phyloP scores from a whole-genome alignment of 441 rosid species.

The Populus hybrid region DNA sequence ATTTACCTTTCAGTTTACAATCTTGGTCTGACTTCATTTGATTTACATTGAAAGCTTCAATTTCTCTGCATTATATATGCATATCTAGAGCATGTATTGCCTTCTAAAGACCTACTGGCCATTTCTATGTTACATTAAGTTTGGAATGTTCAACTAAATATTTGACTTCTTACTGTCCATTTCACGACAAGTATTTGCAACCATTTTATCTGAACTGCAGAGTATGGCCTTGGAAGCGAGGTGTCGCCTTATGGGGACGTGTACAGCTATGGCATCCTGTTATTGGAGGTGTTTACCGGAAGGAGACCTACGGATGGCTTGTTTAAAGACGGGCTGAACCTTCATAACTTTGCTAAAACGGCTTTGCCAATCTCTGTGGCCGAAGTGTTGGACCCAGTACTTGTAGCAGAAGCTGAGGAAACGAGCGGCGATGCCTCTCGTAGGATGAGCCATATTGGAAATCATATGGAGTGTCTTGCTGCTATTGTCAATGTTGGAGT shows the following conservation, averaged over 20 bases:
- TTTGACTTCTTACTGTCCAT: neutral
- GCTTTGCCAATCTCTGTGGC: too few species aligned
- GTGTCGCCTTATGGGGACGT: conserved; percentile 22
- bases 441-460: neutral
- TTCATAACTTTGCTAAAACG: neutral
- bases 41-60: neutral
- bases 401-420: too few species aligned
- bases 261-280: conserved; percentile 30
- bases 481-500: conserved; percentile 1
- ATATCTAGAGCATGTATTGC: too few species aligned
- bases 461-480: neutral
- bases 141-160: too few species aligned
- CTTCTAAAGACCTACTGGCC: too few species aligned
- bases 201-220: neutral
- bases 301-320: conserved; percentile 12
- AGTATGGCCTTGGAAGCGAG: conserved; percentile 14
- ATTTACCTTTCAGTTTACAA: neutral
- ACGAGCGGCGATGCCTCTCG: neutral
- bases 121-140: too few species aligned
- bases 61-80: too few species aligned
- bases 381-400: too few species aligned
- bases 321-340: conserved; percentile 13
- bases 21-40: neutral
- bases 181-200: neutral
- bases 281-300: conserved; percentile 26